Conservation (phyloP, 164 flowering plant genomes). For the Vitis vinifera region DNA sequence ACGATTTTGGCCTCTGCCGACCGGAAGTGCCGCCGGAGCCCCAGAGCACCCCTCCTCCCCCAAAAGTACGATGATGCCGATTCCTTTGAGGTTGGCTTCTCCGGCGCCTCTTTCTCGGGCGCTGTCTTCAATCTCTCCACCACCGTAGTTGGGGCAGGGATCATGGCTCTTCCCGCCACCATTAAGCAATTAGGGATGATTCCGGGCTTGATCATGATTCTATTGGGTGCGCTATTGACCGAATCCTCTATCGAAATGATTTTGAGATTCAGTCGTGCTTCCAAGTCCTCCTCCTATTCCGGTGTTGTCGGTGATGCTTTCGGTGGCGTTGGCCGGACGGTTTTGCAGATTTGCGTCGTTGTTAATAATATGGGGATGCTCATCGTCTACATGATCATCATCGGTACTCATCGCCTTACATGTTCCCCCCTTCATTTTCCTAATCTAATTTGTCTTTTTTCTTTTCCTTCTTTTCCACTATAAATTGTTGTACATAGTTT, state of each 20-base stretch:
- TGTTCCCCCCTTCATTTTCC: too few relatives aligned
- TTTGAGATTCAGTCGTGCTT: slow-evolving; percentile 49
- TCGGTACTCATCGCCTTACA: slow-evolving; percentile 38
- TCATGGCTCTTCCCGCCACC: slow-evolving; percentile 79
- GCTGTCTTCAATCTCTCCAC: slow-evolving; percentile 86
- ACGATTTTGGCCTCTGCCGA: slow-evolving; percentile 33
- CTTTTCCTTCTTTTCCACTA: not conserved
- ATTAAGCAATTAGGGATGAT: slow-evolving; percentile 62
- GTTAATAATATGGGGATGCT: slow-evolving; percentile 74
- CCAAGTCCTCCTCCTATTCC: slow-evolving; percentile 50
- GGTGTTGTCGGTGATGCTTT: slow-evolving; percentile 58
- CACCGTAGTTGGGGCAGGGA: slow-evolving; percentile 80
- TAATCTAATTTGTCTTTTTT: not conserved
- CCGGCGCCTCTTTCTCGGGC: slow-evolving; percentile 75
- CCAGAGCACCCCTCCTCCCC: slow-evolving; percentile 48
- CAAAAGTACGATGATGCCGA: slow-evolving; percentile 29
- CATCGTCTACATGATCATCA: slow-evolving; percentile 85
- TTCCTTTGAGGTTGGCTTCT: slow-evolving; percentile 30
- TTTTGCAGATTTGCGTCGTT: slow-evolving; percentile 59
- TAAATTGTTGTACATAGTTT: not conserved
- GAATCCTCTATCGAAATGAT: slow-evolving; percentile 61
- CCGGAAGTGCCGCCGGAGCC: slow-evolving; percentile 57
- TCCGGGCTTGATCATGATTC: slow-evolving; percentile 56
- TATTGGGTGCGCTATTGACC: slow-evolving; percentile 46
- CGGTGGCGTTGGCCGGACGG: slow-evolving; percentile 46